Evolutionary conservation across 352 stramenopile species (phyloP), one percentile per base, ranked within the genome.

Genomic region (Globisporangium uncinulatum): DNA sequence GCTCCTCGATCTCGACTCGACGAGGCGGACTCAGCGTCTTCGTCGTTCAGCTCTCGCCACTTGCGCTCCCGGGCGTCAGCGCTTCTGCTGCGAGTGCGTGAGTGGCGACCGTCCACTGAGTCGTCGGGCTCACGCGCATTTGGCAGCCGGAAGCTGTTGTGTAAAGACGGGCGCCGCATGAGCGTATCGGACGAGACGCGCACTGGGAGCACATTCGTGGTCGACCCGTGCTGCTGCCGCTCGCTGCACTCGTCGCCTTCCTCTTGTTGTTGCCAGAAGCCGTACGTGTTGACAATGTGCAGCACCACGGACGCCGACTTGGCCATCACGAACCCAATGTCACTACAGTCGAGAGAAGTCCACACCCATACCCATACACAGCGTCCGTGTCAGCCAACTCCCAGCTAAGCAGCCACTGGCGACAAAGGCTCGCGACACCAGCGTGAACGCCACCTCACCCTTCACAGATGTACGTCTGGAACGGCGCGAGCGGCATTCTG

Each of bases 251-350:
- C 41, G 0, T 57, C 53, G 5, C 66, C 58, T 6, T 54, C 53
- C 4, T 67, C 58, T 15, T 39, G 34, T 13, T 39, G 34, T 10
- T 63, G 66, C 76, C 76, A 87, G 19, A 69, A 74, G 4, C 68
- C 72, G 44, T 87, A 87, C 4, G 74, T 71, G 20, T 60, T 79
- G 17, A 80, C 70, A n/a, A 87, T 84, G n/a, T 73, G 63, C 15
- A 83, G 70, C 24, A 86, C 76, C 10, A 67, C 62, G 1, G 73
- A 73, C 10, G 79, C 75, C 9, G 53, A 71, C 62, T 70, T 78
- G 4, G 76, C 71, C 31, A 89, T 69, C 7, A 87, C 65, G 69
- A 89, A 83, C 0, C 79, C 76, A 57, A 87, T 81, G 62, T 89
- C 79, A 0, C 79, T 89, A 34, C 15, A 37, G 24, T 29, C 24